Evolutionary conservation across 371 early-diverging fungal genomes (phyloP).

Genomic region (Mortierella sp.): DNA sequence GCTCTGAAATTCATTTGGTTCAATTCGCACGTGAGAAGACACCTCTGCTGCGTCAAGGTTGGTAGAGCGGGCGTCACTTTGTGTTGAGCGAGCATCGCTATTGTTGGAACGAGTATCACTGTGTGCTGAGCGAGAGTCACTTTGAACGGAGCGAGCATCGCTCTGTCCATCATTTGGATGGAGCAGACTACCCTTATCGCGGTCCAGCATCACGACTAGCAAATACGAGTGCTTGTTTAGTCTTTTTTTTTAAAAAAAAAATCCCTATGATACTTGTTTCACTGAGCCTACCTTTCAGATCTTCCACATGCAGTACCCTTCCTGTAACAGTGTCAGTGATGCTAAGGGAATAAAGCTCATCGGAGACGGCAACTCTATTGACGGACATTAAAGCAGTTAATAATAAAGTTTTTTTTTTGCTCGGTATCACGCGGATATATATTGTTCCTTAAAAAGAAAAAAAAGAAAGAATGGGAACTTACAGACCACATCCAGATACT

Average conservation of each 20-base stretch:
- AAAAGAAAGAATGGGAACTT: constrained; percentile 4
- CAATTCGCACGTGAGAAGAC: not conserved
- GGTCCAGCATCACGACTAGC: constrained; percentile 40
- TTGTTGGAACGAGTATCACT: not conserved
- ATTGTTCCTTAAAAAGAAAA: not conserved
- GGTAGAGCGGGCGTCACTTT: not conserved
- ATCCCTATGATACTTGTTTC: not conserved
- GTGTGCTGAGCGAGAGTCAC: not conserved
- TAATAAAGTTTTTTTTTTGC: not conserved
- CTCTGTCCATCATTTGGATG: not conserved
- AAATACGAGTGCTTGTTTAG: not conserved
- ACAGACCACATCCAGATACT: constrained; percentile 44
- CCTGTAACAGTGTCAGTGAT: constrained; percentile 38
- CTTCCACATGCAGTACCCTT: constrained; percentile 38
- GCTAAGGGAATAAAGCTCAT: constrained; percentile 44
- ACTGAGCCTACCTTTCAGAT: constrained; percentile 32
- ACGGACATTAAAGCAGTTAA: not conserved
- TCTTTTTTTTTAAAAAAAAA: not conserved
- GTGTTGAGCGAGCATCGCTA: not conserved
- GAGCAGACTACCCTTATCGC: not conserved
- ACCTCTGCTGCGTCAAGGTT: not conserved
- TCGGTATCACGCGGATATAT: not conserved
- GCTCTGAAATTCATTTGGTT: constrained; percentile 22
- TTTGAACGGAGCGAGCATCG: not conserved
- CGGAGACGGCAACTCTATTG: constrained; percentile 42